Evolutionary conservation across 179 eudicot genomes (phyloP), one percentile per base, ranked within the genome.

Genomic region (Spergularia azorica): DNA sequence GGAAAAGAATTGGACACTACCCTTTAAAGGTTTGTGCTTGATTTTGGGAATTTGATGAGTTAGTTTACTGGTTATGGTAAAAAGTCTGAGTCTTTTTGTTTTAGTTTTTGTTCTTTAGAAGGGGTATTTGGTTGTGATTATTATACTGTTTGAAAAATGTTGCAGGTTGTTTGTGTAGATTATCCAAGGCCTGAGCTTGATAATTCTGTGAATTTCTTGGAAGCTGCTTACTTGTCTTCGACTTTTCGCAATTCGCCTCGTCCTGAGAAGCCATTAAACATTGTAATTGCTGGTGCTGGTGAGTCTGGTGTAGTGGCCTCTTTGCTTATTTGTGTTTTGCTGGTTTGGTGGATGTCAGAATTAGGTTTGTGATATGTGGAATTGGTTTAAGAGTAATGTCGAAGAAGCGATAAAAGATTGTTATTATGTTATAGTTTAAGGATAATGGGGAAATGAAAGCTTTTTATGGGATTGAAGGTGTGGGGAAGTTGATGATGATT

Each of bases 141-240:
- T 26, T 58, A 51, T n/a, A 38, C 17, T 60, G 69, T 38, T 26
- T 80, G 71, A 60, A 76, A 54, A 72, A 63, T 39, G 0, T 76
- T 54, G 39, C 79, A 96, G 99, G 98, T 94, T 73, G 94, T 90
- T 65, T 94, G 98, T 82, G 82, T 88, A 17, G 99, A 96, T 81
- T 92, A 87, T 84, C 99, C 99, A 66, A 94, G 99, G 84, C 99
- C 99, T 38, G 98, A 96, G 79, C 91, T 96, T 80, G 99, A 96
- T 3, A 89, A 86, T 77, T 88, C 98, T 3, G 84, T 75, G 32
- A 91, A 88, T 63, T 96, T 79, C 77, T 72, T 94, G 83, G 99
- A 96, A 80, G 99, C 99, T 83, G 98, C 95, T 86, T 82, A 75
- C 41, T 84, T 96, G 56, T 96, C 99, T 73, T 88, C 99, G 2